A percentile compares a stretch with the other conserved stretches of the same genome.
Evolutionary conservation across 2,329 filamentous ascomycete genomes (phyloP).

Genomic region (Dryadomyces quercus-mongolicae): DNA sequence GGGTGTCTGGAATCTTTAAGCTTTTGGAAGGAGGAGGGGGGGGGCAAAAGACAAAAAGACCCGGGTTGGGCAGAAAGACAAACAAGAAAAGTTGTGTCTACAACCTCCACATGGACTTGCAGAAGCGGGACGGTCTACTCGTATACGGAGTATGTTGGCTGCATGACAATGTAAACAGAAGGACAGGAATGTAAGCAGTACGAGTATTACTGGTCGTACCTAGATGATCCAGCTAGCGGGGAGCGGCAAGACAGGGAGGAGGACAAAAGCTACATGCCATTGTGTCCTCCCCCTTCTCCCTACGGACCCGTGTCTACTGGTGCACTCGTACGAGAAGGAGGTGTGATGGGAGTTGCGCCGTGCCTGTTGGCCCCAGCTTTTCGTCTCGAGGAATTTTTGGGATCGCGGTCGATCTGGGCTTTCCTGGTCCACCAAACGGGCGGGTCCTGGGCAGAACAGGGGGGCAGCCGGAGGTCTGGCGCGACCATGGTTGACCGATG

Average conservation of each 20-base stretch:
- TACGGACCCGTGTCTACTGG: too few relatives aligned
- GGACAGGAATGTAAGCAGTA: background rate
- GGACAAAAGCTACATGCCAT: background rate
- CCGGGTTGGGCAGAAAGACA: background rate
- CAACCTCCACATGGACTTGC: background rate
- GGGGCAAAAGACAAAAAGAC: background rate
- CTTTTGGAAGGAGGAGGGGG: background rate
- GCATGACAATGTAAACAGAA: background rate
- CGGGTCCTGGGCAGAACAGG: background rate
- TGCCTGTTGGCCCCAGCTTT: conserved; percentile 2
- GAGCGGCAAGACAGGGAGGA: background rate
- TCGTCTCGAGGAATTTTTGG: background rate
- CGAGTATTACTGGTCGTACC: background rate
- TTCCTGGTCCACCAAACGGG: conserved; percentile 7
- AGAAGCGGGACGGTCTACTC: background rate
- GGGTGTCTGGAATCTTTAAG: background rate
- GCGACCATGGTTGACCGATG: background rate
- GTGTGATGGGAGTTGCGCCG: background rate
- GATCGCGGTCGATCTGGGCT: conserved; percentile 8
- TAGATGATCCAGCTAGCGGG: background rate
- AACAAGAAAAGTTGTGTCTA: background rate
- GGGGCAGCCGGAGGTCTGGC: background rate
- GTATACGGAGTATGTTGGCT: background rate
- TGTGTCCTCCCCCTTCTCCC: background rate
- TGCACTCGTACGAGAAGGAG: background rate